These are phyloP conservation scores for Thalassiosira livingstoniorum DNA, from an alignment of 352 stramenopile species.

Conservation along the genomic window DNA sequence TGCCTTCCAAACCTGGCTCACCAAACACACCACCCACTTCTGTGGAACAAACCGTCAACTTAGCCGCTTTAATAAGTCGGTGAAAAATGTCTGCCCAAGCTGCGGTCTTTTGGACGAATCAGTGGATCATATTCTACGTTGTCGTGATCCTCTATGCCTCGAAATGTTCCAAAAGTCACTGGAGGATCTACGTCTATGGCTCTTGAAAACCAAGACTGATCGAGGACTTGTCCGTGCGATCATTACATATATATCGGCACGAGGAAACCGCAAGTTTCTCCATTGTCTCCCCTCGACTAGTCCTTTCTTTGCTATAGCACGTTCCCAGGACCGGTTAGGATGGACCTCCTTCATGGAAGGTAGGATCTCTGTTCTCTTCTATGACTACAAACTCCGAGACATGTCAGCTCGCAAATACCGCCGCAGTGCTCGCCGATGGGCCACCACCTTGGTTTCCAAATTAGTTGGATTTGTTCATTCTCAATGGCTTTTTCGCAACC, in stretches of 20 bases:
- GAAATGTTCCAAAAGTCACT: too few relatives aligned
- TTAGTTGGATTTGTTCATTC: not conserved
- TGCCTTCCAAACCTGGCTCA: not conserved
- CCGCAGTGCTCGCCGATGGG: too few relatives aligned
- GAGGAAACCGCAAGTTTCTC: not conserved
- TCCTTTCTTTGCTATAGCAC: not conserved
- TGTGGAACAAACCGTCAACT: not conserved
- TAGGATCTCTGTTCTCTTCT: too few relatives aligned
- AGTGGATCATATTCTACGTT: not conserved
- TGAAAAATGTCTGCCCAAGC: not conserved
- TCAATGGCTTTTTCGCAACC: not conserved
- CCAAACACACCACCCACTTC: too few relatives aligned
- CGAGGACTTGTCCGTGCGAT: too few relatives aligned
- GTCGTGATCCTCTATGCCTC: not conserved
- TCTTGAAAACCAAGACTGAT: too few relatives aligned
- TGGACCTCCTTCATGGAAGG: not conserved
- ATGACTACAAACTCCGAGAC: too few relatives aligned
- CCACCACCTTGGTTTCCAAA: not conserved
- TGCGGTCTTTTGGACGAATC: not conserved
- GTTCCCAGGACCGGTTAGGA: not conserved
- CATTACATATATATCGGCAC: too few relatives aligned
- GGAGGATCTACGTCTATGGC: too few relatives aligned
- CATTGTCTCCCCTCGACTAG: not conserved
- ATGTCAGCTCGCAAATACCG: too few relatives aligned
- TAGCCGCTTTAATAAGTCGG: not conserved